Conservation (phyloP, 192 early-diverging fungal species). For the Coemansia sp. region DNA sequence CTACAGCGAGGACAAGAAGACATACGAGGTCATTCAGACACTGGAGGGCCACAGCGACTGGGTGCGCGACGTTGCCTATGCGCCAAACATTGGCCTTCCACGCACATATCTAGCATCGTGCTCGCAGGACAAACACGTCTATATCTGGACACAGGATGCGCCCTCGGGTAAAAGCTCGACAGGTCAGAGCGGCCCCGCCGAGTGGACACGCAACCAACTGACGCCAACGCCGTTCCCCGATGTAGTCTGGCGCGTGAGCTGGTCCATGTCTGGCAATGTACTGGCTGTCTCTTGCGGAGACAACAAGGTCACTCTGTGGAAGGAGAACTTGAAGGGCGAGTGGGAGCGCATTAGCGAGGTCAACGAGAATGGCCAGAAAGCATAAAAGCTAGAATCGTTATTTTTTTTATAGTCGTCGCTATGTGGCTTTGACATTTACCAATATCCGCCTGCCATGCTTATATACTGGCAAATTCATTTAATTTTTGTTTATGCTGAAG, state of each 20-base stretch:
- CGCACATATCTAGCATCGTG: constrained; percentile 90
- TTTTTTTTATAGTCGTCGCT: neutral
- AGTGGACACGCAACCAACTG: constrained; percentile 79
- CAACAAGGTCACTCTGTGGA: constrained; percentile 97
- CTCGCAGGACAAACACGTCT: constrained; percentile 96
- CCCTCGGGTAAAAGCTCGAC: constrained; percentile 23
- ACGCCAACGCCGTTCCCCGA: constrained; percentile 84
- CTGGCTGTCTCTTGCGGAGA: constrained; percentile 96
- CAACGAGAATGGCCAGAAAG: constrained; percentile 47
- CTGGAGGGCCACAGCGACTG: constrained; percentile 95
- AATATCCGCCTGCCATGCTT: neutral
- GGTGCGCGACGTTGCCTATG: constrained; percentile 97
- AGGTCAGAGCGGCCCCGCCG: constrained; percentile 25
- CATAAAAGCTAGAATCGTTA: constrained; percentile 4
- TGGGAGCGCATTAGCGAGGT: constrained; percentile 88
- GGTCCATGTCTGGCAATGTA: constrained; percentile 94
- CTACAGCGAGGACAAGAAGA: constrained; percentile 69
- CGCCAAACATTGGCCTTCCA: constrained; percentile 92
- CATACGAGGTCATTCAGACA: constrained; percentile 78
- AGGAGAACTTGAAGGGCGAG: constrained; percentile 90
- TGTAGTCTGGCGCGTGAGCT: constrained; percentile 98
- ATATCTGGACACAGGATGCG: constrained; percentile 93
- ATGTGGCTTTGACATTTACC: neutral
- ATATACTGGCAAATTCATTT: neutral
- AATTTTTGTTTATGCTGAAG: neutral